Evolutionary conservation across 805 yeast genomes (phyloP), one percentile per base, ranked within the genome.

Genomic region (Saccharomycopsis malanga): DNA sequence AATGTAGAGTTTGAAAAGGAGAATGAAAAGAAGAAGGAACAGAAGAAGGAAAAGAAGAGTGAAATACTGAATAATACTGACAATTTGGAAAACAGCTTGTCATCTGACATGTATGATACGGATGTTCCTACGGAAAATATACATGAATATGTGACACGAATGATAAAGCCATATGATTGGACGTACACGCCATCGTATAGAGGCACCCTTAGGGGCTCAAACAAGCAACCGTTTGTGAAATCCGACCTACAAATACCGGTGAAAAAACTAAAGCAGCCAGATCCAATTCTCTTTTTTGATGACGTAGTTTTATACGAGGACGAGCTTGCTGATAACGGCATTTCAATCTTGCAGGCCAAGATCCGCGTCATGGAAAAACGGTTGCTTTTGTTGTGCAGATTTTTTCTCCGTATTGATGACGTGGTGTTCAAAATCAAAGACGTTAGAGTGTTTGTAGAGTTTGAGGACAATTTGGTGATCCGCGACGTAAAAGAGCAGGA

Each of bases 251-350:
- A 34, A 61, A 76, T 91, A 10, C 98, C 98, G 0, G 56, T 86
- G 17, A 77, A 79, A 12, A 79, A 81, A 59, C 69, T 93, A 34
- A 69, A 77, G 30, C 68, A 72, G 49, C 87, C 83, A 4, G 96
- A 87, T 57, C 95, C 95, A 1, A 93, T 93, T 38, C 60, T 87
- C 46, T 88, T 86, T 62, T 93, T 78, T 59, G 97, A 88, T 60
- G 97, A 91, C 57, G 77, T 87, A 69, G 77, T 86, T 4, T 67
- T 93, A 27, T 93, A 77, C 61, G 99, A 93, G 61, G 99, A 93
- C 59, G 99, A 93, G 61, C 69, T 93, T 46, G 98, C 95, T 3
- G 99, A 93, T 62, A 93, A 91, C 62, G 99, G 99, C 5, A 83
- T 87, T 15, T 77, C 94, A 0, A 74, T 86, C 46, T 65, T 86